A percentile compares a stretch with the other conserved stretches of the same genome.
Evolutionary conservation across 2,329 filamentous ascomycete species (phyloP).

Genomic region (Hirsutella minnesotensis): DNA sequence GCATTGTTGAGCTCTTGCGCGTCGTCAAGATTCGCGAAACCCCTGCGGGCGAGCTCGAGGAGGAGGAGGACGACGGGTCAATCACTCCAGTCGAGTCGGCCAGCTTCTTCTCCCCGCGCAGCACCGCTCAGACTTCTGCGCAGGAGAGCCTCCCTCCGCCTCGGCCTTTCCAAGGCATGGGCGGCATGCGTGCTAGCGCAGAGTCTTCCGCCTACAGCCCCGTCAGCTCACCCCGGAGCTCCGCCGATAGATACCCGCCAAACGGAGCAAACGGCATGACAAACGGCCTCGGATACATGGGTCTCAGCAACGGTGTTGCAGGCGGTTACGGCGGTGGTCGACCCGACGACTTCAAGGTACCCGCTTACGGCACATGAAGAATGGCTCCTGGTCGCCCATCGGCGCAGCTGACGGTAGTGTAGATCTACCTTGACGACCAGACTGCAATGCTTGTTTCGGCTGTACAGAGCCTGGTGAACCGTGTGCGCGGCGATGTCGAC

Average conservation of each 20-base stretch:
- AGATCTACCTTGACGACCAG: conserved; percentile 75
- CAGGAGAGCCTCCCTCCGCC: conserved; percentile 35
- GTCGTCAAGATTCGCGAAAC: conserved; percentile 74
- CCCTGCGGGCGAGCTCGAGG: conserved; percentile 63
- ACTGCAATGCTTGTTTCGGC: conserved; percentile 67
- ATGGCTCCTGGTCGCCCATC: conserved; percentile 5
- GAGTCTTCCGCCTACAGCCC: conserved; percentile 68
- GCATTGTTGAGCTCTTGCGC: conserved; percentile 76
- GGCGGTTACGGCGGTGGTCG: conserved; percentile 29
- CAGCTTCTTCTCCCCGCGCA: conserved; percentile 54
- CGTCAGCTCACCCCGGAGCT: conserved; percentile 54
- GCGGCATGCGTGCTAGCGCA: conserved; percentile 45
- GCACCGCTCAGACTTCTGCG: conserved; percentile 22
- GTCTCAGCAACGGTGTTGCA: conserved; percentile 22
- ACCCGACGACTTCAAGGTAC: conserved; percentile 38
- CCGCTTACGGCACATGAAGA: conserved; percentile 7
- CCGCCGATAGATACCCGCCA: conserved; percentile 29
- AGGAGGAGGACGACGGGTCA: conserved; percentile 60
- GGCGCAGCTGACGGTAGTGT: conserved; percentile 8
- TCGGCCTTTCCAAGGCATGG: conserved; percentile 46
- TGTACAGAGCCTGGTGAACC: conserved; percentile 69
- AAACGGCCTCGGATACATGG: conserved; percentile 25
- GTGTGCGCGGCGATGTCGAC: conserved; percentile 53
- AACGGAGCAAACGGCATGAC: conserved; percentile 20
- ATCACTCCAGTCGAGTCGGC: conserved; percentile 54